These are phyloP conservation scores for Metrosideros polymorpha DNA, from an alignment of 441 rosid species.

Conservation along the genomic window DNA sequence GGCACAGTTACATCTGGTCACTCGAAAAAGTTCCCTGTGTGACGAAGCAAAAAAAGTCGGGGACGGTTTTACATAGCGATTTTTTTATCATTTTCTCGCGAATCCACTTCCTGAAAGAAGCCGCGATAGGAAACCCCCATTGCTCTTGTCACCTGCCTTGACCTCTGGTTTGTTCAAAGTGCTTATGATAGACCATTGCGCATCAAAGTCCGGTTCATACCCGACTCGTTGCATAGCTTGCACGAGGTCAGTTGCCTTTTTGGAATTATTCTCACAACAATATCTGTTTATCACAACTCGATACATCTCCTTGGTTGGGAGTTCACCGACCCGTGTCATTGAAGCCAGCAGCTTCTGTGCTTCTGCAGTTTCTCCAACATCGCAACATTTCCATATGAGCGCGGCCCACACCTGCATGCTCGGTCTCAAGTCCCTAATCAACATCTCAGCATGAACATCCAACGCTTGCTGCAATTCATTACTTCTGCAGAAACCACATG, in stretches of 20 bases:
- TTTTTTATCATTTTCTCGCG: constrained; percentile 13
- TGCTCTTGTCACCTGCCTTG: constrained; percentile 12
- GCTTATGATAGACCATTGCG: constrained; percentile 77
- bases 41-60: background rate
- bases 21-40: no score
- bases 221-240: constrained; percentile 58
- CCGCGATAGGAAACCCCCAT: constrained; percentile 55
- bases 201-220: constrained; percentile 54
- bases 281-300: constrained; percentile 34
- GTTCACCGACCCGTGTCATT: constrained; percentile 37
- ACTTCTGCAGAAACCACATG: constrained; percentile 29
- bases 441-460: constrained; percentile 63
- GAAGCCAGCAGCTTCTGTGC: constrained; percentile 43
- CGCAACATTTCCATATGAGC: constrained; percentile 31
- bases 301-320: constrained; percentile 51
- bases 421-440: constrained; percentile 43
- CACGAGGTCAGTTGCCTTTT: constrained; percentile 54
- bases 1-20: background rate
- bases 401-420: constrained; percentile 37
- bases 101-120: constrained; percentile 70
- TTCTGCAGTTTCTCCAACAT: constrained; percentile 33
- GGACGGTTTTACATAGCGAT: background rate
- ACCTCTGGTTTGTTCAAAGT: constrained; percentile 33
- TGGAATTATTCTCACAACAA: constrained; percentile 36
- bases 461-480: constrained; percentile 41